A percentile compares a stretch with the other conserved stretches of the same genome.
Conservation (phyloP, 2,329 filamentous ascomycete species). For the Pseudogymnoascus sp. region DNA sequence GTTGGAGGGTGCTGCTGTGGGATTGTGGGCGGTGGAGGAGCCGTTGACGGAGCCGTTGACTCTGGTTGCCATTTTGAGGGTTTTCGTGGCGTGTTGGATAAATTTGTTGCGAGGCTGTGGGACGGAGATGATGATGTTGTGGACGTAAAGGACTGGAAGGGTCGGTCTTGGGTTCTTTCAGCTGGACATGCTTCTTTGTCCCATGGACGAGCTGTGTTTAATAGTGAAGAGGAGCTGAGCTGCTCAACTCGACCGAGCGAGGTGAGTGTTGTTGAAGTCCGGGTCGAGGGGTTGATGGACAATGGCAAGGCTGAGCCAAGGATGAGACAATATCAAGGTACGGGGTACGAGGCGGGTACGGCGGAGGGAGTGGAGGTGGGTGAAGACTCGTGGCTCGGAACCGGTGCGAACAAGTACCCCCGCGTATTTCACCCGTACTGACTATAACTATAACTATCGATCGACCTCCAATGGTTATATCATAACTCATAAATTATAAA, state of each 20-base stretch:
- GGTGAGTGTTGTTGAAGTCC: neutral
- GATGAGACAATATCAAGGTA: constrained; percentile 8
- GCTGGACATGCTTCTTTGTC: neutral
- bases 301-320: constrained; percentile 10
- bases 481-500: neutral
- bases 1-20: neutral
- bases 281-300: constrained; percentile 11
- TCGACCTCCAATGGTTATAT: neutral
- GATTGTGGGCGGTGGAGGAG: constrained; percentile 1
- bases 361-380: neutral
- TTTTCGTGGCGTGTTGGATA: neutral
- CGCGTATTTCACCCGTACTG: neutral
- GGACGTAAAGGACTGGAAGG: too few relatives aligned
- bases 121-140: too few relatives aligned
- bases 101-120: neutral
- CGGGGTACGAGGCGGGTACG: neutral
- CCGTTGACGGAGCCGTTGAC: constrained; percentile 11
- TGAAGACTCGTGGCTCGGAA: neutral
- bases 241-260: neutral
- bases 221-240: neutral
- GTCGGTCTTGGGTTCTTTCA: neutral
- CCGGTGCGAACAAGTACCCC: neutral
- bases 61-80: neutral
- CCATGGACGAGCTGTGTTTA: neutral
- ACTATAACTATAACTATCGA: neutral